Evolutionary conservation across 305 asterid species (phyloP).

Genomic region (Solanum hybrid): DNA sequence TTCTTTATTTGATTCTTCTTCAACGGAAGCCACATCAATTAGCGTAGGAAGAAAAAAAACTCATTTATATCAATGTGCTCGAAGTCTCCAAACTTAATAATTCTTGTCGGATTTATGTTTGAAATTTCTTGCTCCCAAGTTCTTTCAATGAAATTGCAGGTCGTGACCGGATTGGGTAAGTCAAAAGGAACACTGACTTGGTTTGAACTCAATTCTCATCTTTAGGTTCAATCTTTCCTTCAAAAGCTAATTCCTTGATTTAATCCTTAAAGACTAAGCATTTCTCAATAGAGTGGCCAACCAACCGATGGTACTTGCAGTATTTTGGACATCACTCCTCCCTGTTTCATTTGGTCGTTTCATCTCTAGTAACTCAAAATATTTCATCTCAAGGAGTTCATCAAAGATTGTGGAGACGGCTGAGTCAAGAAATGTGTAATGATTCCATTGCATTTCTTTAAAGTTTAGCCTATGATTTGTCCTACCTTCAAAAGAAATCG

Average conservation of each 20-base stretch:
- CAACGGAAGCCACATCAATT: background rate
- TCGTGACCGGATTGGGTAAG: background rate
- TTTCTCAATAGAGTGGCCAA: background rate
- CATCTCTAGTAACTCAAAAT: background rate
- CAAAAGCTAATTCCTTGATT: background rate
- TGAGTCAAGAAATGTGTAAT: background rate
- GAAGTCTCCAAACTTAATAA: background rate
- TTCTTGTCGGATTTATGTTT: background rate
- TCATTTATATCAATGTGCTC: background rate
- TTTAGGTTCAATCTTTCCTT: background rate
- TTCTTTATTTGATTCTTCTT: background rate
- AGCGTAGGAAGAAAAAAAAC: background rate
- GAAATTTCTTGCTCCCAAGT: background rate
- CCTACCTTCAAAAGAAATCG: background rate
- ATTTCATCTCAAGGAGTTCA: background rate
- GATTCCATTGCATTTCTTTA: background rate
- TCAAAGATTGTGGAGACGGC: background rate
- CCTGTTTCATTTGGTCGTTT: background rate
- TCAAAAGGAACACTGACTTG: background rate
- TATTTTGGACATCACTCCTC: background rate
- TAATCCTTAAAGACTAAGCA: background rate
- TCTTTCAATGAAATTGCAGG: background rate
- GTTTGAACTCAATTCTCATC: background rate
- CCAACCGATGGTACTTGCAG: background rate
- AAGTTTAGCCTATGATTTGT: background rate